Base-by-base conservation (phyloP, 2,329 filamentous ascomycete genomes). In the Aspergillus floridensis region DNA sequence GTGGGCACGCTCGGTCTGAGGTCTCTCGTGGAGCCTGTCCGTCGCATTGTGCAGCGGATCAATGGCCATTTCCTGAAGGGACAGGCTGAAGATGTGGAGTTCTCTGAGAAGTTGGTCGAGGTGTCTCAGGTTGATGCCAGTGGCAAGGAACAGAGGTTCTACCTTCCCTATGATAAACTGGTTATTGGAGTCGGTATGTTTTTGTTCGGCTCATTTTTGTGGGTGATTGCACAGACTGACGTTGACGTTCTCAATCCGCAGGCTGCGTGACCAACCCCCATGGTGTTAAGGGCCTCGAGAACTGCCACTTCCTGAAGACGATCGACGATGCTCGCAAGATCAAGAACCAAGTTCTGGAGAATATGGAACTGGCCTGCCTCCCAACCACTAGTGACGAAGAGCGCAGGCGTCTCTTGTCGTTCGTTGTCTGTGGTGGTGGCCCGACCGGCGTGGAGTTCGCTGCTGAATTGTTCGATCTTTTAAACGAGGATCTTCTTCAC, bases 401-500 rank as follows among this genome's bases (percentile, higher is more conserved):
- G 77, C 87, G 95, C 63, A 88, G 84, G 71, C 86, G 93, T 44
- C 81, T 99, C 16, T 82, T 99, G 4, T 98, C 95, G 0, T 99
- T 99, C 70, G 95, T 97, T n/a, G 81, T 99, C 59, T 93, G 91
- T 71, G 95, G 95, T 56, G 95, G 95, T 68, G 95, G 95, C 0
- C 95, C 95, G 3, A 99, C 95, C 0, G 95, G 95, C 61, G 95
- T 99, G 38, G 95, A 99, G 74, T 99, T 99, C 69, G 96, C 96
- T 1, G 95, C 95, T 5, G 95, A 99, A 74, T 83, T 99, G 6
- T 98, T 90, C 74, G 95, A 99, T 75, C 88, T 99, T 75, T 82
- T 99, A 16, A 99, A 99, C 71, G 96, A 99, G 74, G 95, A 99
- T 72, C 77, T 99, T 48, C 88, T 88, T 48, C 82, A 84, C 55